These are phyloP conservation scores for Tylopilus cervinicoccineus DNA, from an alignment of 768 basidiomycete genomes.

Conservation along the genomic window DNA sequence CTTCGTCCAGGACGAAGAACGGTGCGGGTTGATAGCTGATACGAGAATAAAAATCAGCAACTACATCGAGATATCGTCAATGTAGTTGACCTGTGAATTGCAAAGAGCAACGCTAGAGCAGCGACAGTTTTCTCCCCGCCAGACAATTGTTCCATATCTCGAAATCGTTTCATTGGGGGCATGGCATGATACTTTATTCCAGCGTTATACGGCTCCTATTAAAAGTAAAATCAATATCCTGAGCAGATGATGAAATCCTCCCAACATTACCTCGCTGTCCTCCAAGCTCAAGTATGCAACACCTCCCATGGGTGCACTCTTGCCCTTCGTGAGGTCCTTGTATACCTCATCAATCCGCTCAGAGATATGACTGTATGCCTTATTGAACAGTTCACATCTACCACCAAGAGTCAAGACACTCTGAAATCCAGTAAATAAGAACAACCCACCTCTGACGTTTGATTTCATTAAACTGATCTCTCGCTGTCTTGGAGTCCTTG, in stretches of 20 bases:
- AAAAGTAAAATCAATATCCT: slow-evolving; percentile 2
- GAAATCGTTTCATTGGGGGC: slow-evolving; percentile 99
- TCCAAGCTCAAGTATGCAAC: slow-evolving; percentile 95
- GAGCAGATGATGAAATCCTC: slow-evolving; percentile 19
- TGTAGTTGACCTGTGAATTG: slow-evolving; percentile 78
- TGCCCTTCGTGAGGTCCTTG: slow-evolving; percentile 96
- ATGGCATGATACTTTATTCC: slow-evolving; percentile 99
- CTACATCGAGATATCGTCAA: background rate
- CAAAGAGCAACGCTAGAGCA: slow-evolving; percentile 92
- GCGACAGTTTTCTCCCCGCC: slow-evolving; percentile 99
- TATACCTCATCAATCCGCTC: slow-evolving; percentile 94
- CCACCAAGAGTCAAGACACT: background rate
- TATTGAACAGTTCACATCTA: slow-evolving; percentile 84
- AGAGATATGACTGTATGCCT: slow-evolving; percentile 94
- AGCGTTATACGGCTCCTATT: slow-evolving; percentile 74
- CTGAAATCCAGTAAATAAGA: background rate
- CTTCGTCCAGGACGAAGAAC: slow-evolving; percentile 98
- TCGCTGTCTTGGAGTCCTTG: slow-evolving; percentile 84
- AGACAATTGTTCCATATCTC: slow-evolving; percentile 98
- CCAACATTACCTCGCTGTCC: slow-evolving; percentile 78
- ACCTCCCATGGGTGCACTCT: slow-evolving; percentile 90
- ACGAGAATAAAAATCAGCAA: background rate
- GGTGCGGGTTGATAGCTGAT: slow-evolving; percentile 90
- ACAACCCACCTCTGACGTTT: slow-evolving; percentile 67
- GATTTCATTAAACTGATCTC: slow-evolving; percentile 87